Base-by-base conservation (phyloP, 2,329 filamentous ascomycete genomes). In the Ophiostoma sp. region DNA sequence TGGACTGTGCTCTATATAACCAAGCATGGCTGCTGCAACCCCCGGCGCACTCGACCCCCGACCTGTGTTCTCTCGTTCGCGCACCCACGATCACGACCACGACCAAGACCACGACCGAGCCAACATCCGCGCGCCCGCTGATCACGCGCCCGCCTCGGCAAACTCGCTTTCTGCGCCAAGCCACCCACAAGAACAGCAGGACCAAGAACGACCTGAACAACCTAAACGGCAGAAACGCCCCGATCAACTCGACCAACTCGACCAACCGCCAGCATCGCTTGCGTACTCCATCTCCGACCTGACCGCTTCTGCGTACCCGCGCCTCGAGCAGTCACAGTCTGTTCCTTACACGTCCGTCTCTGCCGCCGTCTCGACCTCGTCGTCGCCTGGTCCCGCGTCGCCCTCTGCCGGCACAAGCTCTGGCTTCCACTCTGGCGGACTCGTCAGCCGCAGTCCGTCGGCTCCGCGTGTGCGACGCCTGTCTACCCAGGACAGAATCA, bases 401-500 rank as follows among this genome's bases (percentile, higher is more conserved):
- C 49, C 49, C 5, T 18, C 58, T 14, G 62, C 67, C 14, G 36
- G 6, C 65, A 52, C 67, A 63, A n/a, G 68, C 67, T n/a, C 58
- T 1, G 45, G 12, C 45, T 44, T 49, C 45, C 12, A 36, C 9
- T 38, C 63, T 18, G 49, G 18, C 49, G 49, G 49, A 55, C 49
- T 65, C 45, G 18, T 67, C 68, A 66, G 45, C 52, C 49, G 63
- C 55, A 64, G 44, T 40, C 36, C 36, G 14, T 69, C 66, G 2
- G 52, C 44, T 27, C 67, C 67, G 58, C 67, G 69, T 18, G 60
- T 66, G n/a, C 68, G 74, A 40, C 72, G 74, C 47, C 72, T 66
- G 71, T 75, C 76, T 12, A 74, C 75, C 6, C 74, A 75, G 66
- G 75, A 76, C 41, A 74, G 76, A 11, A 73, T 78, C 60, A 71